These are phyloP conservation scores for Artemisia argyi DNA, from an alignment of 129 eudicot genomes.

Conservation along the genomic window DNA sequence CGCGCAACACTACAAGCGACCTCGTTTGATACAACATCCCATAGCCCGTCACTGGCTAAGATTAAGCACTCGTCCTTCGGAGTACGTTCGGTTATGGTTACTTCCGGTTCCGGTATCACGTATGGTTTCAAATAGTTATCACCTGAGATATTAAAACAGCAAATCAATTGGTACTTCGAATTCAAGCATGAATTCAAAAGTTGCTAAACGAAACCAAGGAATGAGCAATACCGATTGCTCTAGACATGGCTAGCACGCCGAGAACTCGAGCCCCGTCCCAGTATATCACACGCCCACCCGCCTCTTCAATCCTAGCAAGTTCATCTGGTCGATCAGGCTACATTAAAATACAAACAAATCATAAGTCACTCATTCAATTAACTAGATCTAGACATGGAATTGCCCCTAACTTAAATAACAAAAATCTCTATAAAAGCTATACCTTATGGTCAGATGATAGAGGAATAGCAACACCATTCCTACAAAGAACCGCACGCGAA, in stretches of 20 bases:
- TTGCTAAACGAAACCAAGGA: neutral
- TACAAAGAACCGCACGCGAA: slow-evolving; percentile 82
- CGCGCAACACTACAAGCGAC: slow-evolving; percentile 79
- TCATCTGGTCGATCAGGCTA: slow-evolving; percentile 96
- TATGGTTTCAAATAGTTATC: slow-evolving; percentile 86
- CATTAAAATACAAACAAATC: neutral
- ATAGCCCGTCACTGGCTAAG: slow-evolving; percentile 83
- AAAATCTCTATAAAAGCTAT: neutral
- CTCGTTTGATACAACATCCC: slow-evolving; percentile 94
- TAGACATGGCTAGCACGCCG: slow-evolving; percentile 89
- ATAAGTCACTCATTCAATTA: neutral
- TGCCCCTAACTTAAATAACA: neutral
- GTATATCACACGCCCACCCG: slow-evolving; percentile 92
- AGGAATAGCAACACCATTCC: slow-evolving; percentile 80
- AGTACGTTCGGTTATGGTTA: slow-evolving; percentile 73
- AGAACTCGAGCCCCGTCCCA: slow-evolving; percentile 95
- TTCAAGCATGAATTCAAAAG: neutral
- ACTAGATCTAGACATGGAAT: slow-evolving; percentile 13
- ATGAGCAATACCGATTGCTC: slow-evolving; percentile 63
- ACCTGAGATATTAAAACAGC: slow-evolving; percentile 24
- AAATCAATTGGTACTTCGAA: neutral
- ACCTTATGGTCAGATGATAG: slow-evolving; percentile 89
- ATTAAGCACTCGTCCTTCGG: slow-evolving; percentile 73
- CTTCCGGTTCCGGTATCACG: slow-evolving; percentile 92
- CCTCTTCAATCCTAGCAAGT: slow-evolving; percentile 62